phyloP scores from a whole-genome alignment of 768 basidiomycete genomes.

The Kwoniella pini region DNA sequence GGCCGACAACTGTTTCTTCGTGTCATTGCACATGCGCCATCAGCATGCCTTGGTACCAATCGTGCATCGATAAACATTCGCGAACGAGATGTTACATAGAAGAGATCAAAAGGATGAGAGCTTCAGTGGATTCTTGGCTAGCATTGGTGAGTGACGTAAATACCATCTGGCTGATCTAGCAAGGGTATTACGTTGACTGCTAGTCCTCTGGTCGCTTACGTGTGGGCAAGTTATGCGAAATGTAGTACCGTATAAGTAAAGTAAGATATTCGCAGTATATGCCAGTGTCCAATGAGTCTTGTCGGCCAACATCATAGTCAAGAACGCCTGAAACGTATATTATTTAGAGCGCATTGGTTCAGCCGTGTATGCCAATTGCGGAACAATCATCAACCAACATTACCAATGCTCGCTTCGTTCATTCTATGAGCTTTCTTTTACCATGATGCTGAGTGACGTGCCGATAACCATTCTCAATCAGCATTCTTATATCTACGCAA shows the following conservation, averaged over 20 bases:
- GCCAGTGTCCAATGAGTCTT: neutral
- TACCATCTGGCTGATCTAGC: neutral
- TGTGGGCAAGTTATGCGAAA: neutral
- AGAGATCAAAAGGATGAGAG: constrained; percentile 4
- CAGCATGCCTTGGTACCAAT: constrained; percentile 2
- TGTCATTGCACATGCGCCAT: constrained; percentile 4
- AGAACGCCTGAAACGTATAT: neutral
- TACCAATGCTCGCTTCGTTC: neutral
- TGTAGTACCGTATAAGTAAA: neutral
- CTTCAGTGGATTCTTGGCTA: neutral
- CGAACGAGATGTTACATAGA: neutral
- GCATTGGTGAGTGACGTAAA: neutral
- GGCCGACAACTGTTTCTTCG: constrained; percentile 1
- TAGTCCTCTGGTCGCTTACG: constrained; percentile 1
- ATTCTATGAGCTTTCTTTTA: neutral
- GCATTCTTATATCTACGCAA: constrained; percentile 1
- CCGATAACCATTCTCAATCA: neutral
- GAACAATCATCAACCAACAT: neutral
- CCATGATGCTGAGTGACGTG: no score
- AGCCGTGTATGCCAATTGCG: neutral
- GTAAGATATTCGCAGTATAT: neutral
- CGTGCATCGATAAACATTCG: neutral
- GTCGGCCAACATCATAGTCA: neutral
- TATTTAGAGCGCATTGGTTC: neutral
- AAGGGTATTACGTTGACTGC: neutral